phyloP scores from a whole-genome alignment of 768 basidiomycete species.

The Mycena rosella region DNA sequence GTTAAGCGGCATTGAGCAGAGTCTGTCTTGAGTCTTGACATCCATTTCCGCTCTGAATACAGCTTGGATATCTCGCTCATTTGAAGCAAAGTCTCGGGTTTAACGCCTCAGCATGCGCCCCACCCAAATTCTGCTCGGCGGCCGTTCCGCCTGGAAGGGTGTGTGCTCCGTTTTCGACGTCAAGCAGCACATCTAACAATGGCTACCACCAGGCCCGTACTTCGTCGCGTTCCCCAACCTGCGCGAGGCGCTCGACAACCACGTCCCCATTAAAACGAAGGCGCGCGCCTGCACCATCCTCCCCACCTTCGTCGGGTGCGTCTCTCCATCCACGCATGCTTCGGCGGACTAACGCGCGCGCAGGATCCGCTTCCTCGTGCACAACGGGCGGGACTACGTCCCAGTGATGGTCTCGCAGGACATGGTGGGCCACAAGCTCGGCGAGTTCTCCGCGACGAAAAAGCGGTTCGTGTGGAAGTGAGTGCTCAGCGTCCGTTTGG shows the following conservation, averaged over 20 bases:
- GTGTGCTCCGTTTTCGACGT: too few species aligned
- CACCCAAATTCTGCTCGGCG: constrained; percentile 68
- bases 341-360: neutral
- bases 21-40: too few species aligned
- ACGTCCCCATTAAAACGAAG: constrained; percentile 89
- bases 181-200: too few species aligned
- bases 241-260: constrained; percentile 81
- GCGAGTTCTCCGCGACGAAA: constrained; percentile 93
- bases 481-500: constrained; percentile 46
- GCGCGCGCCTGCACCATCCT: constrained; percentile 93
- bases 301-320: constrained; percentile 96
- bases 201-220: constrained; percentile 90
- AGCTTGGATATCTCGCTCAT: too few species aligned
- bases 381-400: constrained; percentile 92
- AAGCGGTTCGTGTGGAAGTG: constrained; percentile 90
- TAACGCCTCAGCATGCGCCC: constrained; percentile 64
- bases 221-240: constrained; percentile 95
- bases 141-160: constrained; percentile 92
- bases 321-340: constrained; percentile 7
- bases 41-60: too few species aligned
- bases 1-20: too few species aligned
- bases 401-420: constrained; percentile 93
- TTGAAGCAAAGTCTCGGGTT: too few species aligned
- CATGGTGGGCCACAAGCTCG: constrained; percentile 99
- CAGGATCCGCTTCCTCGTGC: constrained; percentile 91